Percentiles rank a stretch among this genome's conserved stretches.
These are phyloP conservation scores for Prinsepia uniflora DNA, from an alignment of 306 rosid genomes.

Conservation along the genomic window DNA sequence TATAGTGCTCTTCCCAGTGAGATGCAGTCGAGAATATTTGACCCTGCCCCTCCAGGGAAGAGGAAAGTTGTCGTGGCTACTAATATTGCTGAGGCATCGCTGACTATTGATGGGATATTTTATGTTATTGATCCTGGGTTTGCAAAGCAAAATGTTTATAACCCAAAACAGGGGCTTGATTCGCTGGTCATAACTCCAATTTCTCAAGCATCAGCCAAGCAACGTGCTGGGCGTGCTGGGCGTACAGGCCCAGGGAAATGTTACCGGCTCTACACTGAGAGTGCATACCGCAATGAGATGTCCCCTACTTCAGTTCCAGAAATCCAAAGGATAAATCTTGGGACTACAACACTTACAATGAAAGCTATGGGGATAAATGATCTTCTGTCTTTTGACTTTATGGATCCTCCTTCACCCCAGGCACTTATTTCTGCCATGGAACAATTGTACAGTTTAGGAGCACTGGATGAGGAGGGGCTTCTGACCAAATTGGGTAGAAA, in stretches of 20 bases:
- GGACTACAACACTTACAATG: background rate
- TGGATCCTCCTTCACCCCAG: conserved; percentile 8
- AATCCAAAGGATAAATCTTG: conserved; percentile 8
- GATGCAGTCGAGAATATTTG: conserved; percentile 5
- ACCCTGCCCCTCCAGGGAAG: conserved; percentile 1
- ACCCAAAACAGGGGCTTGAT: conserved; percentile 5
- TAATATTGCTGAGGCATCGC: conserved; percentile 8
- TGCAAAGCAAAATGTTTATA: conserved; percentile 10
- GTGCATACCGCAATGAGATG: conserved; percentile 10
- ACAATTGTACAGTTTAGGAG: conserved; percentile 5
- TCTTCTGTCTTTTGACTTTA: background rate
- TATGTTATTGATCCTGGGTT: conserved; percentile 5
- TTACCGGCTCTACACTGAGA: conserved; percentile 5
- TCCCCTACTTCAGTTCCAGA: conserved; percentile 6
- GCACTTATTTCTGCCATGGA: conserved; percentile 6
- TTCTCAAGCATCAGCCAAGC: conserved; percentile 8
- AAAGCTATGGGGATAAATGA: conserved; percentile 2
- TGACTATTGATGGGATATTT: conserved; percentile 7
- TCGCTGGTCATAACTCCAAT: conserved; percentile 4
- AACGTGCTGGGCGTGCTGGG: conserved; percentile 3
- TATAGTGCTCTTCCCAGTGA: conserved; percentile 9
- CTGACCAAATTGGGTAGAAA: conserved; percentile 5
- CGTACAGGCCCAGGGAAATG: conserved; percentile 1
- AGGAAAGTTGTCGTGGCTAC: conserved; percentile 6
- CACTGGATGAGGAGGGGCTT: conserved; percentile 8